Percentiles rank a stretch among this genome's conserved stretches.
These are phyloP conservation scores for Neurospora terricola DNA, from an alignment of 495 filamentous ascomycete genomes.

Conservation along the genomic window DNA sequence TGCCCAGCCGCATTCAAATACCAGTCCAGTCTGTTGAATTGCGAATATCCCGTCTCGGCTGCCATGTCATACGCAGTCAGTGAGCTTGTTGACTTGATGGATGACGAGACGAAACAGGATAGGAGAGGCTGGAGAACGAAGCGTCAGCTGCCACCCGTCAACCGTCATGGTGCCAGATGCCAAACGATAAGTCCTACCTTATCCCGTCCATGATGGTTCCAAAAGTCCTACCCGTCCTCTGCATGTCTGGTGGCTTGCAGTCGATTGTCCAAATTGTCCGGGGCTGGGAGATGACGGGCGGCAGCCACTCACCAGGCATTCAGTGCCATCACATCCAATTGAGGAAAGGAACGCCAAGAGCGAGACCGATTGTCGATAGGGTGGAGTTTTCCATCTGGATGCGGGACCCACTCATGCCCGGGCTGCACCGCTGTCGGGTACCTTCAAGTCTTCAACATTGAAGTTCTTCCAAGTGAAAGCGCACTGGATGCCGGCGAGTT, in stretches of 20 bases:
- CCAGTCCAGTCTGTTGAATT: not conserved
- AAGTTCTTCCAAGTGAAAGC: not conserved
- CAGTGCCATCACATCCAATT: not conserved
- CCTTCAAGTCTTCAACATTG: not conserved
- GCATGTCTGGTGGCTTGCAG: not conserved
- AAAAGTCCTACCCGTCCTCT: not conserved
- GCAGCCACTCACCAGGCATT: not conserved
- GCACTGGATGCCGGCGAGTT: not conserved
- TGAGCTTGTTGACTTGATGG: not conserved
- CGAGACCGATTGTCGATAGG: not conserved
- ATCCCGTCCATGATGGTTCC: not conserved
- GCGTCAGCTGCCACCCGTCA: not conserved
- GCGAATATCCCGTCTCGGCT: not conserved
- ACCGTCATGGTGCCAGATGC: not conserved
- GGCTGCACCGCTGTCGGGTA: not conserved
- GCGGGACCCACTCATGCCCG: not conserved
- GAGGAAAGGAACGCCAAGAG: not conserved
- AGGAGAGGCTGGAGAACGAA: not conserved
- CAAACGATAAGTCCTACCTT: not conserved
- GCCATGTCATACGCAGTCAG: not conserved
- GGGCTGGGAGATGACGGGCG: not conserved
- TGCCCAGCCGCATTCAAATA: not conserved
- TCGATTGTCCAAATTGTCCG: not conserved
- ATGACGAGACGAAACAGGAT: not conserved
- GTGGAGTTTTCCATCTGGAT: not conserved